phyloP scores from a whole-genome alignment of 78 protist species.

The Chrysochromulina parva region DNA sequence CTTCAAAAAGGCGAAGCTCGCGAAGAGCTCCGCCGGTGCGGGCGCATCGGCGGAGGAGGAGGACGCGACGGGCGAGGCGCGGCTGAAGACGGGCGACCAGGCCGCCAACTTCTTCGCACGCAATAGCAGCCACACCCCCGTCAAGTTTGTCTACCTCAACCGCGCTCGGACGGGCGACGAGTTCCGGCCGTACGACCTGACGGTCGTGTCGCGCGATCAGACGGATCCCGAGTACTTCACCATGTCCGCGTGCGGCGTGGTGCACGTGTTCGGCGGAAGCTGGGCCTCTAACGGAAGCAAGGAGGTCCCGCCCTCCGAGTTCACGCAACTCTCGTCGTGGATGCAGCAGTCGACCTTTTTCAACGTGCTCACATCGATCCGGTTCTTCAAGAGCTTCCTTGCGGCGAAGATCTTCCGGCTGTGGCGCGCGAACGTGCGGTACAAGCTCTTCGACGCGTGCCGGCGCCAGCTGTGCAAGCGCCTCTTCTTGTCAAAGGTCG shows the following conservation, averaged over 20 bases:
- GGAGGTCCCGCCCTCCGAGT: conserved; percentile 27
- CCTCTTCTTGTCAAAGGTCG: conserved; percentile 47
- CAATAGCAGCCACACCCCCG: not conserved
- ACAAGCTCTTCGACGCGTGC: conserved; percentile 30
- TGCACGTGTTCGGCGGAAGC: conserved; percentile 46
- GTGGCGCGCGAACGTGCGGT: conserved; percentile 64
- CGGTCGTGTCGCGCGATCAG: conserved; percentile 44
- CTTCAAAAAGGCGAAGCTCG: no score
- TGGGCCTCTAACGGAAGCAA: no score
- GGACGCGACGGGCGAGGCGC: not conserved
- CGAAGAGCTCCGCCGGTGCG: not conserved
- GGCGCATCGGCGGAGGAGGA: not conserved
- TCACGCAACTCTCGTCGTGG: conserved; percentile 51
- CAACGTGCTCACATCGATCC: conserved; percentile 53
- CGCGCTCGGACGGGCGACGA: not conserved
- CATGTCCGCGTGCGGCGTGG: conserved; percentile 68
- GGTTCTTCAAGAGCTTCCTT: conserved; percentile 60
- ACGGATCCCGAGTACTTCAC: conserved; percentile 61
- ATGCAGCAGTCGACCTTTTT: conserved; percentile 49
- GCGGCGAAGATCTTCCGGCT: conserved; percentile 36
- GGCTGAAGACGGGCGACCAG: conserved; percentile 13
- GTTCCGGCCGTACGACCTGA: conserved; percentile 67
- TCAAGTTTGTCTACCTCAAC: conserved; percentile 31
- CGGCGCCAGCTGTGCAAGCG: conserved; percentile 2
- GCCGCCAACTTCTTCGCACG: conserved; percentile 12